Base-by-base conservation (phyloP, 208 protist species). In the Balamuthia mandrillaris region DNA sequence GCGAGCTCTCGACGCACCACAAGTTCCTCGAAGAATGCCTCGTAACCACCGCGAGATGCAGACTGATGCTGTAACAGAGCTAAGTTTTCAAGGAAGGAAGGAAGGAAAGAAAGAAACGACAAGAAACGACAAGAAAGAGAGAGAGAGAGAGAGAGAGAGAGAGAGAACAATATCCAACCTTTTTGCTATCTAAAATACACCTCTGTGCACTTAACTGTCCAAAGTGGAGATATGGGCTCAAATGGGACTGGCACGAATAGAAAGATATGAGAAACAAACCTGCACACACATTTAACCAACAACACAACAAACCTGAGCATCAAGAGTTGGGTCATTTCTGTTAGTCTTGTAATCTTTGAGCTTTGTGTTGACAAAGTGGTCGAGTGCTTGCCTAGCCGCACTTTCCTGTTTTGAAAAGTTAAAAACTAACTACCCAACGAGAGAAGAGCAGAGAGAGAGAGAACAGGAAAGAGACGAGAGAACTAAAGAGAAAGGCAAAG, bases 1-100 rank as follows among this genome's bases (percentile, higher is more conserved):
- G 83, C 35, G 1, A 92, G 66, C 83, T 92, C 90, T 52, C 90
- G 75, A 5, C 90, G 56, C 16, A 92, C 87, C 1, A 92, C 24
- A 16, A 88, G 29, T 77, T 92, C 88, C 68, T 91, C 89, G 27
- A 89, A n/a, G 49, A 88, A 91, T 7, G 61, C 45, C 4, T 82
- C 65, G 45, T 56, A 56, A 33, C 65, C 49, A 18, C 33, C 65
- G 10, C 31, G 21, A 3, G 65, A 35, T 27, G n/a, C 49, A 24
- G 14, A 21, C 18, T 74, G 42, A 42, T 74, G n/a, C 65, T 70
- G 24, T 70, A 6, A 31, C 33, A 10, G n/a, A n/a, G n/a, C n/a
- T n/a, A n/a, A n/a, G n/a, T n/a, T n/a, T n/a, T n/a, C n/a, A n/a
- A n/a, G n/a, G n/a, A n/a, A n/a, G n/a, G n/a, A n/a, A n/a, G n/a